phyloP scores from a whole-genome alignment of 352 stramenopile genomes.

The Phytopythium cucurbitacearum region DNA sequence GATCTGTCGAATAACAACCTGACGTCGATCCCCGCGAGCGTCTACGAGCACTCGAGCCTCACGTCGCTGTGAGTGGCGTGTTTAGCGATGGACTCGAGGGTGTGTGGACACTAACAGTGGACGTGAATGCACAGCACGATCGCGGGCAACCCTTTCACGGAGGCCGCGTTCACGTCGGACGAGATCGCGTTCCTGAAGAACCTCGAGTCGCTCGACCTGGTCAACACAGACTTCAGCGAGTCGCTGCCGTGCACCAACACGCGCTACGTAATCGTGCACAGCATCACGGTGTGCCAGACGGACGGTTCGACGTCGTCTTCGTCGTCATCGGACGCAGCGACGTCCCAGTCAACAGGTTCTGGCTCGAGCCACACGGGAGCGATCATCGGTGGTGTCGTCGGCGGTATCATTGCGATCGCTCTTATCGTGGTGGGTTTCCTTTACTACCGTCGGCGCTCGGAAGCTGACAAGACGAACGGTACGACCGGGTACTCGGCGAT shows the following conservation, averaged over 20 bases:
- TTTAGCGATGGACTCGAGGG: not conserved
- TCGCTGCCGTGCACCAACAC: not conserved
- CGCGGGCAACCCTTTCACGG: constrained; percentile 26
- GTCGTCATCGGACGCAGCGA: constrained; percentile 1
- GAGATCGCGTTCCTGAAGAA: constrained; percentile 42
- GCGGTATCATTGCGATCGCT: constrained; percentile 5
- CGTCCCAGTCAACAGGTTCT: not conserved
- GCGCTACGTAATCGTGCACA: constrained; percentile 3
- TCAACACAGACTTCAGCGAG: constrained; percentile 11
- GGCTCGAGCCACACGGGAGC: constrained; percentile 9
- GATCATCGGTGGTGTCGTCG: constrained; percentile 6
- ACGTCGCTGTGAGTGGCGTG: constrained; percentile 13
- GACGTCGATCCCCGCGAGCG: constrained; percentile 11
- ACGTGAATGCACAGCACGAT: not conserved
- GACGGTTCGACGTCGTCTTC: not conserved
- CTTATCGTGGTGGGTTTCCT: constrained; percentile 9
- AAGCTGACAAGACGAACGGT: constrained; percentile 5
- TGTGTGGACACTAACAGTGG: not conserved
- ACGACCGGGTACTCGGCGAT: not conserved
- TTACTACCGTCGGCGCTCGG: constrained; percentile 13
- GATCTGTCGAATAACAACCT: constrained; percentile 18
- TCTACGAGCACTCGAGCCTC: constrained; percentile 15
- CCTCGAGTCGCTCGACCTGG: constrained; percentile 23
- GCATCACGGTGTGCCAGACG: constrained; percentile 1
- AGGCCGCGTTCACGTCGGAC: constrained; percentile 23